phyloP scores from a whole-genome alignment of 116 monocot genomes.

The Cymodocea nodosa region DNA sequence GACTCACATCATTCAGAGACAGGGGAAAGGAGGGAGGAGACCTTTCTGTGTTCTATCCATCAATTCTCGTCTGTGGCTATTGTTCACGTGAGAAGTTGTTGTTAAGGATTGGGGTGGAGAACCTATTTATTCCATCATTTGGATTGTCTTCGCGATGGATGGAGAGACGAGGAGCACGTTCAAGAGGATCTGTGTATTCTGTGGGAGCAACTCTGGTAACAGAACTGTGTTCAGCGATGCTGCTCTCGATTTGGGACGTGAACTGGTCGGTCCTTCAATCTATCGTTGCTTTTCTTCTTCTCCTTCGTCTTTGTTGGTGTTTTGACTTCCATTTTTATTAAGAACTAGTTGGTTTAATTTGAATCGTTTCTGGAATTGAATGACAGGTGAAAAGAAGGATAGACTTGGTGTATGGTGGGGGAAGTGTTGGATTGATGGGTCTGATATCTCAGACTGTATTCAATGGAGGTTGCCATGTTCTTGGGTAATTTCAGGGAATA shows the following conservation, averaged over 20 bases:
- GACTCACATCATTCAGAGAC: too few species aligned
- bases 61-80: too few species aligned
- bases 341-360: neutral
- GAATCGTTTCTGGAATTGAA: neutral
- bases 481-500: slow-evolving; percentile 31
- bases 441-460: slow-evolving; percentile 54
- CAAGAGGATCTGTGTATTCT: slow-evolving; percentile 49
- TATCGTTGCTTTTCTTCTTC: neutral
- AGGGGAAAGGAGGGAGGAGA: too few species aligned
- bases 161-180: slow-evolving; percentile 22
- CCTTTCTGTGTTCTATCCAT: too few species aligned
- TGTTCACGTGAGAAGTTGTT: too few species aligned
- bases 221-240: slow-evolving; percentile 34
- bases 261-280: slow-evolving; percentile 19
- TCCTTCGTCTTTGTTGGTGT: neutral
- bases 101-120: too few species aligned
- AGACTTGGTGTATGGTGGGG: slow-evolving; percentile 87
- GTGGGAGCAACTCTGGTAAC: slow-evolving; percentile 57
- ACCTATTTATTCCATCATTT: neutral
- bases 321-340: too few species aligned
- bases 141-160: neutral
- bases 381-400: slow-evolving; percentile 45
- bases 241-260: slow-evolving; percentile 37
- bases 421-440: slow-evolving; percentile 80
- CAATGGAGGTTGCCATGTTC: slow-evolving; percentile 67